Evolutionary conservation across 768 basidiomycete genomes (phyloP), one percentile per base, ranked within the genome.

Genomic region (Pleurotus eryngii): DNA sequence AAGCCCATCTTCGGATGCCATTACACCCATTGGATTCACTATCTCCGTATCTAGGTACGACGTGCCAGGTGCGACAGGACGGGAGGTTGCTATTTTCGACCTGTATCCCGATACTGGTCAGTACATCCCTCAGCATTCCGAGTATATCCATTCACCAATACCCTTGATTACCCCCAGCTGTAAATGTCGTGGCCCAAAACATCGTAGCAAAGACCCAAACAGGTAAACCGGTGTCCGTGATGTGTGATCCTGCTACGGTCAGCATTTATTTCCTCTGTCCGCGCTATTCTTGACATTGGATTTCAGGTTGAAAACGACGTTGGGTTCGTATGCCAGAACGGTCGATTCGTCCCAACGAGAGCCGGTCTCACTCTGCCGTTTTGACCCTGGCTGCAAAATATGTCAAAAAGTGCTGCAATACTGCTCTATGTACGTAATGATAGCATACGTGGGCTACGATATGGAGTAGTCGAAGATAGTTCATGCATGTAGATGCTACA

Each of bases 31-130:
- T 37, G 7, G n/a, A 11, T 40, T 45, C 49, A n/a, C 5, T n/a
- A 18, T 35, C 24, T 45, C 14, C 12, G 45, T 15, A 9, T 27
- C 8, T 24, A 72, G 72, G 70, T 83, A 85, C 64, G 70, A 63
- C 46, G 82, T 85, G 0, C 59, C 72, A 2, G 76, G 76, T 18
- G 81, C 82, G 7, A 84, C 83, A 1, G 81, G 83, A 26, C 82
- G 79, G 60, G 83, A 86, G 67, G 81, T 81, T 20, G 72, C 72
- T 5, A 84, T 86, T 47, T 75, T 85, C 38, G 84, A 85, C 63
- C 66, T 86, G 20, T 81, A 83, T 58, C 78, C 79, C 2, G 71
- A 72, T n/a, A 85, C 83, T 6, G 77, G 81, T 82, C 51, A 26
- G 76, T 48, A n/a, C 15, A 22, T 45, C 5, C 11, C 24, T 5